Percentiles rank a stretch among this genome's conserved stretches.
Conservation (phyloP, 169 alveolate species). For the Cyclospora cayetanensis region DNA sequence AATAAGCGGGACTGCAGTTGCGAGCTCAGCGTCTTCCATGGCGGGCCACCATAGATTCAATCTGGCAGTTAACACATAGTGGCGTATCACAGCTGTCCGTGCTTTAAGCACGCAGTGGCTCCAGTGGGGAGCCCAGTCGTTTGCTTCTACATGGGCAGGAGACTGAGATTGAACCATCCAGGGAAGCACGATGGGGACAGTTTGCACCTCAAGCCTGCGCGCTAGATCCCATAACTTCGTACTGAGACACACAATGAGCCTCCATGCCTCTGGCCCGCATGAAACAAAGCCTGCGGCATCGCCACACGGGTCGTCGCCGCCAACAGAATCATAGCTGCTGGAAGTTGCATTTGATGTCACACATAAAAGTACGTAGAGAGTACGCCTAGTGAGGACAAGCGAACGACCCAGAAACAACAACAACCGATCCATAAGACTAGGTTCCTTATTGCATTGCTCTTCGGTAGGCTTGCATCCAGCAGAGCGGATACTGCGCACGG, state of each 20-base stretch:
- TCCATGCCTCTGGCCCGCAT: conserved; percentile 15
- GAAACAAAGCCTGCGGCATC: conserved; percentile 55
- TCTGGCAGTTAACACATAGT: not conserved
- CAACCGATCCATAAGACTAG: conserved; percentile 11
- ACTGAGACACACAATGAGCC: not conserved
- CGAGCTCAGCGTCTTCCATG: conserved; percentile 15
- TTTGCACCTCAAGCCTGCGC: not conserved
- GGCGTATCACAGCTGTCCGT: conserved; percentile 45
- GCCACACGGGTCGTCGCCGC: not conserved
- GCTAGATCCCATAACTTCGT: conserved; percentile 31
- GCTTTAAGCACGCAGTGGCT: conserved; percentile 26
- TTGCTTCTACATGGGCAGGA: not conserved
- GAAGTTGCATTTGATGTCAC: not conserved
- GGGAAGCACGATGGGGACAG: conserved; percentile 42
- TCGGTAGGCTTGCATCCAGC: not conserved
- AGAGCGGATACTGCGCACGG: not conserved
- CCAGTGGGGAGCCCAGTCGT: not conserved
- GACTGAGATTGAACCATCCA: not conserved
- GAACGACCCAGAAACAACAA: conserved; percentile 50
- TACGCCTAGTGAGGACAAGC: conserved; percentile 46
- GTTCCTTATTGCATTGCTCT: not conserved
- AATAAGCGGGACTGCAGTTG: conserved; percentile 28
- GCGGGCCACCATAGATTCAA: not conserved
- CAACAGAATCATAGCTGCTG: not conserved
- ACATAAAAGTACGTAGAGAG: conserved; percentile 42